A percentile compares a stretch with the other conserved stretches of the same genome.
Evolutionary conservation across 2,329 filamentous ascomycete species (phyloP).

Genomic region (Paraphoma chrysanthemicola): DNA sequence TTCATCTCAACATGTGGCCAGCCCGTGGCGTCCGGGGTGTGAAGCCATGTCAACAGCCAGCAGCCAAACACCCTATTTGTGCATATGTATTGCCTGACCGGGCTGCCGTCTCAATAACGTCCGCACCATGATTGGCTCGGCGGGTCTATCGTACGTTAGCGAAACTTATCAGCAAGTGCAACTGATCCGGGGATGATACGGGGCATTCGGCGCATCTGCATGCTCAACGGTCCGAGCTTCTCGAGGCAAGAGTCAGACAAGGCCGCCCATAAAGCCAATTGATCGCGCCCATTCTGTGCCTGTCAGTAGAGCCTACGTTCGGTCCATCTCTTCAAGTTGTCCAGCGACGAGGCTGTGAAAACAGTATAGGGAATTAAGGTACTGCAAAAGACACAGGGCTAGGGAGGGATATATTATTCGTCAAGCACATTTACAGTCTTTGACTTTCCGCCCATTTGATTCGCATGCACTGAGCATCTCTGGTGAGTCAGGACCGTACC

Average conservation of each 20-base stretch:
- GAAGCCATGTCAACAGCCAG: background rate
- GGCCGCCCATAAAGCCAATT: slow-evolving; percentile 7
- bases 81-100: background rate
- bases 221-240: slow-evolving; percentile 15
- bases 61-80: background rate
- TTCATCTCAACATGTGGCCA: background rate
- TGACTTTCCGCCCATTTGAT: no score
- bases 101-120: slow-evolving; percentile 3
- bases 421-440: no score
- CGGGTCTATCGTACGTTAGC: slow-evolving; percentile 26
- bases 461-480: no score
- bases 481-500: no score
- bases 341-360: no score
- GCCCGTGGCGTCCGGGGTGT: background rate
- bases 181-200: slow-evolving; percentile 36
- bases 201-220: slow-evolving; percentile 14
- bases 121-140: slow-evolving; percentile 8
- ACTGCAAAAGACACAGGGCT: no score
- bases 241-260: slow-evolving; percentile 17
- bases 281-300: slow-evolving; percentile 4
- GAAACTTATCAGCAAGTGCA: slow-evolving; percentile 31
- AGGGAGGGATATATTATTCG: no score
- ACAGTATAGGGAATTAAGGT: no score
- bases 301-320: no score
- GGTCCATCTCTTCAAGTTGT: no score